Conservation (phyloP, 2,329 filamentous ascomycete genomes). For the Hysterium pulicare region DNA sequence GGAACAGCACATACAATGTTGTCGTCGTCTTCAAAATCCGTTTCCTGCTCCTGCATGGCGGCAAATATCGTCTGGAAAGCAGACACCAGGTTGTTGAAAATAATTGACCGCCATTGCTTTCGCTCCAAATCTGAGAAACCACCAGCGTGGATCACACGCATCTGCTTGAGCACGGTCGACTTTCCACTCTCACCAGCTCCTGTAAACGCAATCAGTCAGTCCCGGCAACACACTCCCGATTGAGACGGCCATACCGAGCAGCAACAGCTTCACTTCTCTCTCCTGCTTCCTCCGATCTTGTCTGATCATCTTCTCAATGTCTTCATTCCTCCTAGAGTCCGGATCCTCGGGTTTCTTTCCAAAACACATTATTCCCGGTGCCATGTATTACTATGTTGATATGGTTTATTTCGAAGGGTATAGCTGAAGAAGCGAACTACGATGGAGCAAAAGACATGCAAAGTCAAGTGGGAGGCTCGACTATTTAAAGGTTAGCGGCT, state of each 20-base stretch:
- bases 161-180: slow-evolving; percentile 96
- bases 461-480: neutral
- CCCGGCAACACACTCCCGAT: neutral
- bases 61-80: slow-evolving; percentile 88
- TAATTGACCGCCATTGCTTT: slow-evolving; percentile 89
- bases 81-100: slow-evolving; percentile 91
- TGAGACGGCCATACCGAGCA: slow-evolving; percentile 67
- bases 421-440: slow-evolving; percentile 4
- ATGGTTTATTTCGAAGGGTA: slow-evolving; percentile 8
- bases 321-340: slow-evolving; percentile 52
- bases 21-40: slow-evolving; percentile 72
- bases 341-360: slow-evolving; percentile 49
- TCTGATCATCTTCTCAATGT: slow-evolving; percentile 83
- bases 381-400: slow-evolving; percentile 20
- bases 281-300: slow-evolving; percentile 83
- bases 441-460: slow-evolving; percentile 10
- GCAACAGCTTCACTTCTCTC: slow-evolving; percentile 87
- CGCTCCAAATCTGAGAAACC: slow-evolving; percentile 88
- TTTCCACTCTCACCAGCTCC: slow-evolving; percentile 95
- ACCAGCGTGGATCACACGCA: slow-evolving; percentile 94
- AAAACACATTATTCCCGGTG: slow-evolving; percentile 50
- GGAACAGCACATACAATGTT: slow-evolving; percentile 65
- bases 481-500: slow-evolving; percentile 15
- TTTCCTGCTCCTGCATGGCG: slow-evolving; percentile 82
- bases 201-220: slow-evolving; percentile 43